Base-by-base conservation (phyloP, 2,329 filamentous ascomycete species). In the Monosporascus sp. region DNA sequence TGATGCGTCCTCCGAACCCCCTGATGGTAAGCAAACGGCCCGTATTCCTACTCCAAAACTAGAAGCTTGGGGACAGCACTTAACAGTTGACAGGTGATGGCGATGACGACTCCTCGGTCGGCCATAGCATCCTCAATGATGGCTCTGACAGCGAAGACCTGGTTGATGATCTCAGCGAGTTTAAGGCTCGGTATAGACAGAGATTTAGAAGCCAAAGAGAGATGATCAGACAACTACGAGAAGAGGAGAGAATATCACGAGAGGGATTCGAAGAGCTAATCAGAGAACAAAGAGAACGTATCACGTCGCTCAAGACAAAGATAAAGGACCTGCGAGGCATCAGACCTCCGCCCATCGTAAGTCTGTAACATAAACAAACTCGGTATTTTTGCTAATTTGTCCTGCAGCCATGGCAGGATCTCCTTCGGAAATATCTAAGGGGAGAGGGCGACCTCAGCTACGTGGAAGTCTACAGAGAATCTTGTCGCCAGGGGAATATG, bases 401-500 rank as follows among this genome's bases (percentile, higher is more conserved):
- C 3, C 14, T 15, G 24, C 50, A 60, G 59, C 51, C 51, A 17
- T 61, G 59, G 59, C 49, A 50, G 1, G 9, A 31, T 5, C 28
- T 40, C 20, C 53, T 61, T 15, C 56, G 58, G 24, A 18, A 14
- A 0, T 40, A 51, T 9, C 22, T 55, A 18, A 17, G n/a, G 1
- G 45, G 22, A 8, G 40, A 3, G 3, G 28, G 5, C 5, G 11
- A n/a, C 7, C 1, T 7, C 11, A n/a, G 3, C 7, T 68, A 65
- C 40, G 3, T n/a, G 1, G 0, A 28, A 0, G 55, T 69, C 2
- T 70, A 68, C 51, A 49, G 45, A 9, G 49, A 59, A 1, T 59
- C 62, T 44, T 72, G 67, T 53, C 61, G 55, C n/a, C 70, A 74
- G 52, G 69, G 70, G 31, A 72, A 66, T 41, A 71, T 68, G 62